These are phyloP conservation scores for Zarea fungicola DNA, from an alignment of 2,329 filamentous ascomycete species.

Conservation along the genomic window DNA sequence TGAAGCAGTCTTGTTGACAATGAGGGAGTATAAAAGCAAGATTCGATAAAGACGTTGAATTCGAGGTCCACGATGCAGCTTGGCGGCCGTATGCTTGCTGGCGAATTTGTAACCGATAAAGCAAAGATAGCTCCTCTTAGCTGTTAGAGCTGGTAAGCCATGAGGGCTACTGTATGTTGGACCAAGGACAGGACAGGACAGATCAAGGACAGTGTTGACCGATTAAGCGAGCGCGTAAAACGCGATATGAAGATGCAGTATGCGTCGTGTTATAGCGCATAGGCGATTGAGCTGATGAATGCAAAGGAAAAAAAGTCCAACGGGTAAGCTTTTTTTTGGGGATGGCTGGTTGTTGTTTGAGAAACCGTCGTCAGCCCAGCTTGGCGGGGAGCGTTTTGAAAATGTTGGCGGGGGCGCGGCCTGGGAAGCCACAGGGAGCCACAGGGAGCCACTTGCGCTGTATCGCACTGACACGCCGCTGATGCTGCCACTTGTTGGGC, in stretches of 20 bases:
- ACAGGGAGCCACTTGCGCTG: too few relatives aligned
- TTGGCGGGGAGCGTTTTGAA: neutral
- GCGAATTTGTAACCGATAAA: neutral
- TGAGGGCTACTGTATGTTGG: conserved; percentile 1
- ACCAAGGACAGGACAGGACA: neutral
- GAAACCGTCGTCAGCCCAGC: neutral
- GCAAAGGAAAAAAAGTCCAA: neutral
- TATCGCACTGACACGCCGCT: too few relatives aligned
- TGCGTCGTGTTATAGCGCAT: neutral
- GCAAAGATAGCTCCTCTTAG: neutral
- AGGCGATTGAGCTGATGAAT: neutral
- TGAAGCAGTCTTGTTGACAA: conserved; percentile 15
- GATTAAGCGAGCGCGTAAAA: neutral
- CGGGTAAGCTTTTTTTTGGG: neutral
- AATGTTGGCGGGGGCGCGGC: too few relatives aligned
- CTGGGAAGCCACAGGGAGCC: too few relatives aligned
- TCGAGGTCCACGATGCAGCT: too few relatives aligned
- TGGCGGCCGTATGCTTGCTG: too few relatives aligned
- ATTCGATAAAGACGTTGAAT: too few relatives aligned
- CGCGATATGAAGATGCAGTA: neutral
- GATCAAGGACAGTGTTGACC: neutral
- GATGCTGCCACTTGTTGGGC: too few relatives aligned
- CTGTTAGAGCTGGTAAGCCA: conserved; percentile 1
- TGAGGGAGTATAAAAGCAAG: neutral
- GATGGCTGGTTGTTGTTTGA: neutral